Evolutionary conservation across 352 stramenopile genomes (phyloP), one percentile per base, ranked within the genome.

Genomic region (Phytopythium kandeliae): DNA sequence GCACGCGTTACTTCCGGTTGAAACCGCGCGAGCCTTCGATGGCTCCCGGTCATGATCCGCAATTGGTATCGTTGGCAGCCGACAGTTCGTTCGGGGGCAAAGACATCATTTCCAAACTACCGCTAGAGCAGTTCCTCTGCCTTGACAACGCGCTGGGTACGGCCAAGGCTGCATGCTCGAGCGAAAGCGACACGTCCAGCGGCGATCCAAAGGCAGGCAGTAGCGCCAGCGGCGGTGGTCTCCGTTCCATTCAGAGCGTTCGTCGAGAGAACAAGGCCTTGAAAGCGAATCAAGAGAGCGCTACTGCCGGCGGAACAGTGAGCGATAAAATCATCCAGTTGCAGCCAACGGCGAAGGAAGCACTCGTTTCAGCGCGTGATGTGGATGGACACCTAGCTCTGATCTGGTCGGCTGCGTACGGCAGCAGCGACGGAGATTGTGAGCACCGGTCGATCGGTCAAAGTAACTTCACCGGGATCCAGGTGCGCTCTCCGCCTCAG

Each of bases 161-260:
- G 41, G 60, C 47, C 66, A 79, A 43, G 57, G 47, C 16, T 61
- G 31, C 35, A 34, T 55, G 26, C 33, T 33, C 4, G 45, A 25
- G 24, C 37, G 30, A 51, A 41, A 19, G n/a, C 11, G 45, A 51
- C 15, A 30, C n/a, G 1, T 19, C 28, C 45, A 30, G 22, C 21
- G 45, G 47, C 25, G 65, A 76, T 12, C 48, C 48, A n/a, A 80
- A 77, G 43, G 66, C 65, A 43, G 57, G 21, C 7, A 17, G 16
- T 12, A 17, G 35, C 15, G 16, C 34, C 37, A 19, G 21, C 30
- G 38, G 55, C 41, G 76, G 76, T 11, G 81, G 81, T 3, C 80
- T 94, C 9, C 81, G 84, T 12, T 89, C 84, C 10, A 94, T 94
- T 55, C 84, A 94, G 57, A 94, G 84, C 56, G 84, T 94, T 22